Evolutionary conservation across 2,329 filamentous ascomycete species (phyloP), one percentile per base, ranked within the genome.

Genomic region (Talaromyces sp.): DNA sequence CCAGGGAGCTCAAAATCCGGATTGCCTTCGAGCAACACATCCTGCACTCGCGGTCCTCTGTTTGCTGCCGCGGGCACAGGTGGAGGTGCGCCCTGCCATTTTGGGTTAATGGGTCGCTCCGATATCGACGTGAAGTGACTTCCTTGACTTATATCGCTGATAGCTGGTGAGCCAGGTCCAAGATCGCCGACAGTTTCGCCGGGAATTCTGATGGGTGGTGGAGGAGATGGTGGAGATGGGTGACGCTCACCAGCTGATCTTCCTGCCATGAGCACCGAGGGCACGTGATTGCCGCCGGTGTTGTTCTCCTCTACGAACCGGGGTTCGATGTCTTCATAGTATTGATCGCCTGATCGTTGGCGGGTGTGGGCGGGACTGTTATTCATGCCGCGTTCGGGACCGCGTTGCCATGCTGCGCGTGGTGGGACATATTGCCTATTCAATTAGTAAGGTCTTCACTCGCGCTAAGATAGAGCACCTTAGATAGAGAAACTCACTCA

Each of bases 291-390:
- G 65, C 27, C 37, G 68, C 69, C 58, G 73, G 70, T 47, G 75
- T 73, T 62, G 73, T n/a, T 39, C 6, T 71, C n/a, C 64, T 87
- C 84, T 39, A 88, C 90, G 73, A 97, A 98, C 64, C 89, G 90
- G 52, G 94, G 93, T 69, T 97, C 93, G 13, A 97, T 87, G 75
- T 98, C 94, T 82, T 98, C 95, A 74, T 96, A 96, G 79, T 98
- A 98, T 68, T 85, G 79, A 50, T 81, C 76, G 19, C 68, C 68
- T 11, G 83, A 82, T 59, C 74, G 70, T 73, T 80, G 58, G 69
- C 75, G 67, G 70, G 67, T 22, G 70, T 74, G 72, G 64, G 7
- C 70, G 63, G 24, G 67, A 70, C 69, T 52, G 68, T 68, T 66
- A 64, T 35, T 47, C 43, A 50, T 41, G 59, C 72, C 70, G 77